Evolutionary conservation across 495 filamentous ascomycete species (phyloP), one percentile per base, ranked within the genome.

Genomic region (Cladorrhinum samala): DNA sequence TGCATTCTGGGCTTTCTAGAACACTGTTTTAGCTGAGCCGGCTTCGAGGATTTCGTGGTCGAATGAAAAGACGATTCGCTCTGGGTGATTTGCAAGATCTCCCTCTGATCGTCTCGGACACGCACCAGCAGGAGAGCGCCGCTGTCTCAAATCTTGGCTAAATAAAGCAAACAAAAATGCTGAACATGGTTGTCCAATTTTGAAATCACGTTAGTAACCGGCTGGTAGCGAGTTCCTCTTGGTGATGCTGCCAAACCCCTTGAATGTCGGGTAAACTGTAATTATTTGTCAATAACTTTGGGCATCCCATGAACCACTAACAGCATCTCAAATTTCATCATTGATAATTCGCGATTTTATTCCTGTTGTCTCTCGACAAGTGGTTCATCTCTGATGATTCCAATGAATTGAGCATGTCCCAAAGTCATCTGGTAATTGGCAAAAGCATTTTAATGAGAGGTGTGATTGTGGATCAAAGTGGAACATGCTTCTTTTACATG

Each of bases 31-130:
- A 41, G 39, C 44, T 30, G 19, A 42, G 14, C 33, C 30, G 9
- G 36, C 43, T 7, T 41, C 21, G 18, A 13, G 27, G 55, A 21
- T 45, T 17, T 13, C 11, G 20, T 8, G 25, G 18, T 8, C 25
- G 18, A 52, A 25, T 13, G 9, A 24, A 27, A 21, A 11, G 20
- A 21, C 25, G 11, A 20, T 43, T 43, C 9, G 17, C 13, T 16
- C 2, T 46, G 43, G 23, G 25, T 44, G 55, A 54, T 58, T 46
- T 58, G 46, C 56, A 16, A 41, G 56, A 58, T 54, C 56, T 51
- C 11, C 56, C 36, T 52, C 37, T 43, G 41, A 16, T 27, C 36
- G 56, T 54, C 56, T 51, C 56, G 43, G 47, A 36, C 23, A 40
- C 36, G 52, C 42, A 27, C 52, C 56, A 51, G n/a, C 44, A 50